Evolutionary conservation across 352 stramenopile genomes (phyloP), one percentile per base, ranked within the genome.

Genomic region (Pythium dissimile): DNA sequence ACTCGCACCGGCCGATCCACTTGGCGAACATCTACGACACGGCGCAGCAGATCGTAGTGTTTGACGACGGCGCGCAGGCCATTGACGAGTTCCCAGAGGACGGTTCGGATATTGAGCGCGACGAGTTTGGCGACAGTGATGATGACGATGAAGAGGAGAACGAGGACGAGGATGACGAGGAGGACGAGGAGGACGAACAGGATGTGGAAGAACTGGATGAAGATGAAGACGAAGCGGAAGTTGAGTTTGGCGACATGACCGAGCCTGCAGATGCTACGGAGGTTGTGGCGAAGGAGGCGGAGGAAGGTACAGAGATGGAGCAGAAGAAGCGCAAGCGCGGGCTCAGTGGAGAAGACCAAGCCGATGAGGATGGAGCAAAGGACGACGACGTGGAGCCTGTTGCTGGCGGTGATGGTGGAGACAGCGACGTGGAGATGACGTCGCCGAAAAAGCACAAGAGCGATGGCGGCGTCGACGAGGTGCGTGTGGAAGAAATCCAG

Each of bases 1-100:
- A 99, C 76, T 96, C 82, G 56, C 94, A 98, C 66, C 79, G 95
- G 1, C 96, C 96, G 9, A 89, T 98, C 42, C 95, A 99, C 73
- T 83, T 99, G 59, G 85, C 92, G 12, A 99, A 99, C 72, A 86
- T 99, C 24, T 96, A 99, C 73, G 78, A 94, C 37, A 59, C 75
- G 21, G 71, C 77, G 49, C 77, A 89, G 59, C 84, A 89, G 55
- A 70, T 94, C 42, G 76, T 92, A 2, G 73, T 94, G 26, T 92
- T 94, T 64, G 84, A 94, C 26, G 84, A 94, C 45, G 84, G 80
- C 8, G 77, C 80, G 10, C 66, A 90, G 52, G 52, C 54, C 12
- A 54, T 89, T 20, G 84, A 90, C 4, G 83, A 90, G 34, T 92
- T 88, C 55, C 83, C 84, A 21, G 75, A 86, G 15, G 94, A 95